Conservation (phyloP, 202 grass and related monocot species). For the Cymbopogon flexuosus region DNA sequence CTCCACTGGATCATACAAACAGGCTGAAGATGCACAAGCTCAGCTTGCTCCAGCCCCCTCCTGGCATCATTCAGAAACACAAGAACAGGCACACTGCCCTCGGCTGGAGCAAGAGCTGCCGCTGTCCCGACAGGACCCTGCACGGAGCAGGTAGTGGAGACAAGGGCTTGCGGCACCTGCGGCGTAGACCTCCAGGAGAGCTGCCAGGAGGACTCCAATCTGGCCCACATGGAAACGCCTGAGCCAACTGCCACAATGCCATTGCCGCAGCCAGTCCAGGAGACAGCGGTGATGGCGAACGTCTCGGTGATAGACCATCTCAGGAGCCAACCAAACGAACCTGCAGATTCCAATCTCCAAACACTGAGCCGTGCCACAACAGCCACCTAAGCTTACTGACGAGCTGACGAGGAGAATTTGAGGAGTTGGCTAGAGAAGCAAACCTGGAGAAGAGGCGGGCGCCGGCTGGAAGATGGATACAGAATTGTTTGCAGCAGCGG, state of each 20-base stretch:
- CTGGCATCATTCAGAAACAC: slow-evolving; percentile 69
- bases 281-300: slow-evolving; percentile 43
- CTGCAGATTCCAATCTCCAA: slow-evolving; percentile 48
- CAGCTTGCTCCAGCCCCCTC: slow-evolving; percentile 43
- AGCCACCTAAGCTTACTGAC: not conserved
- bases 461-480: slow-evolving; percentile 57
- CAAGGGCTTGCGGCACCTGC: slow-evolving; percentile 57
- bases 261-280: slow-evolving; percentile 65
- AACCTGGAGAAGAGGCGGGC: slow-evolving; percentile 47
- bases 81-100: slow-evolving; percentile 43
- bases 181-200: slow-evolving; percentile 58
- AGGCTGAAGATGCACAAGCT: slow-evolving; percentile 59
- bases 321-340: slow-evolving; percentile 69
- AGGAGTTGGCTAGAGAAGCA: not conserved
- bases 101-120: slow-evolving; percentile 18
- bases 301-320: slow-evolving; percentile 54
- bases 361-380: slow-evolving; percentile 24
- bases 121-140: slow-evolving; percentile 63
- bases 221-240: slow-evolving; percentile 65
- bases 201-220: slow-evolving; percentile 57
- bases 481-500: slow-evolving; percentile 37
- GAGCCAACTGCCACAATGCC: slow-evolving; percentile 52
- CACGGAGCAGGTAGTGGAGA: slow-evolving; percentile 55
- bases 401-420: slow-evolving; percentile 17
- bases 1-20: slow-evolving; percentile 93